Conservation (phyloP, 2,329 filamentous ascomycete genomes). For the Cladophialophora chaetospira region DNA sequence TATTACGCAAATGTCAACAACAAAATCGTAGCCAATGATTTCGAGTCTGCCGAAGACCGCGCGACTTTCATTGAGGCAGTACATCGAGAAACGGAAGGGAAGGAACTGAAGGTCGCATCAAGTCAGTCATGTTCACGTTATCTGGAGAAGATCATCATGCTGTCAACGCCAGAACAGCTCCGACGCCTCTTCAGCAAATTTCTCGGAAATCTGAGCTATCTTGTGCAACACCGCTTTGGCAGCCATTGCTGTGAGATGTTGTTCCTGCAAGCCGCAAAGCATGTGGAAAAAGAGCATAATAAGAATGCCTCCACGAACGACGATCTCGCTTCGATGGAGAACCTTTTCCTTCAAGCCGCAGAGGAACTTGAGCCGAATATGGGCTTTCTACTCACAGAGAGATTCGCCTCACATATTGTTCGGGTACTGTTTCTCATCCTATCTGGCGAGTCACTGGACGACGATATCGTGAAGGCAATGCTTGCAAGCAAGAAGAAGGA, state of each 20-base stretch:
- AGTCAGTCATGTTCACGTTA: conserved; percentile 93
- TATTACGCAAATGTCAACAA: conserved; percentile 92
- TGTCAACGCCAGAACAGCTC: conserved; percentile 77
- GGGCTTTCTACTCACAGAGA: conserved; percentile 79
- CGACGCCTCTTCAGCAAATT: conserved; percentile 87
- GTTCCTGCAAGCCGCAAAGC: conserved; percentile 78
- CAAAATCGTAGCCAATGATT: conserved; percentile 86
- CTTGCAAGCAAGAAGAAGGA: conserved; percentile 93
- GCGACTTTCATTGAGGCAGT: conserved; percentile 75
- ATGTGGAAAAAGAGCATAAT: conserved; percentile 63
- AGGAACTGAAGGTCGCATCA: conserved; percentile 93
- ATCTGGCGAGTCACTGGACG: conserved; percentile 77
- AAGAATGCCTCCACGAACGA: conserved; percentile 47
- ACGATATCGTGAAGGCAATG: conserved; percentile 68
- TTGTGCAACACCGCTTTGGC: conserved; percentile 93
- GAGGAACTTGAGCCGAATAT: conserved; percentile 87
- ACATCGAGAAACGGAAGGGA: conserved; percentile 81
- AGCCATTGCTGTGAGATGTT: conserved; percentile 96
- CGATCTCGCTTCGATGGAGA: conserved; percentile 71
- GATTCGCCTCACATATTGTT: conserved; percentile 87
- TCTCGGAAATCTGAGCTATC: conserved; percentile 78
- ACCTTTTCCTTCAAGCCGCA: conserved; percentile 77
- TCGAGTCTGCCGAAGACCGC: conserved; percentile 73
- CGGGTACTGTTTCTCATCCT: conserved; percentile 83
- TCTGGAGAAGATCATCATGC: conserved; percentile 84